These are phyloP conservation scores for Penicillium daleae DNA, from an alignment of 495 filamentous ascomycete genomes.

Conservation along the genomic window DNA sequence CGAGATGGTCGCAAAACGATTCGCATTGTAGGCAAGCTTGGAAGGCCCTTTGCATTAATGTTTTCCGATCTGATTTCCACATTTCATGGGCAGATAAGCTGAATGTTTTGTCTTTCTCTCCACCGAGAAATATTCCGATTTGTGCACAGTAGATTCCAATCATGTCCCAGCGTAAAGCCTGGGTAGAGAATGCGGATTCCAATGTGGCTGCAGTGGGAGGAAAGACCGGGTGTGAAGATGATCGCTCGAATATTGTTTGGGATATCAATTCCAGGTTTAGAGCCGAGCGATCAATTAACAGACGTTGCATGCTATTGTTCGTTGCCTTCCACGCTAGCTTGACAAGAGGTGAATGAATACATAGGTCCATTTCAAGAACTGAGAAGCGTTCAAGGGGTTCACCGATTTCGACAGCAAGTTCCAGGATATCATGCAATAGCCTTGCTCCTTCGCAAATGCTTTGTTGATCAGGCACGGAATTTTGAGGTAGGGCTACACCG, in stretches of 20 bases:
- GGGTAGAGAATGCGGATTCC: neutral
- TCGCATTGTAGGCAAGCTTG: conserved; percentile 16
- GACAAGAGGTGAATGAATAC: neutral
- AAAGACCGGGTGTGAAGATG: neutral
- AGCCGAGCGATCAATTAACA: neutral
- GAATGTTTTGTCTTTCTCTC: conserved; percentile 14
- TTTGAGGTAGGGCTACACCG: neutral
- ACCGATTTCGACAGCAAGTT: neutral
- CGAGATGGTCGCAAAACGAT: conserved; percentile 12
- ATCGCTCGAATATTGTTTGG: neutral
- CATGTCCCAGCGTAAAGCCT: conserved; percentile 12
- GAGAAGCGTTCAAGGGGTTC: neutral
- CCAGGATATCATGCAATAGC: neutral
- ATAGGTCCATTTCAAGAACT: neutral
- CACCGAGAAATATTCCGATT: conserved; percentile 12
- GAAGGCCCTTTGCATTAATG: conserved; percentile 16
- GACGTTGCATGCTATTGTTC: neutral
- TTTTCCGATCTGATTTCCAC: conserved; percentile 16
- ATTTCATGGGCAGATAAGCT: conserved; percentile 1
- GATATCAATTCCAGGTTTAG: neutral
- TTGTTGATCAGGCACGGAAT: neutral
- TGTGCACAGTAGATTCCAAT: conserved; percentile 13
- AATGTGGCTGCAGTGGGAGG: conserved; percentile 2
- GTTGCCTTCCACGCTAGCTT: conserved; percentile 2
- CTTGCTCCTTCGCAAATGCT: neutral